Evolutionary conservation across 2,329 filamentous ascomycete species (phyloP), one percentile per base, ranked within the genome.

Genomic region (Paecilomyces formosus): DNA sequence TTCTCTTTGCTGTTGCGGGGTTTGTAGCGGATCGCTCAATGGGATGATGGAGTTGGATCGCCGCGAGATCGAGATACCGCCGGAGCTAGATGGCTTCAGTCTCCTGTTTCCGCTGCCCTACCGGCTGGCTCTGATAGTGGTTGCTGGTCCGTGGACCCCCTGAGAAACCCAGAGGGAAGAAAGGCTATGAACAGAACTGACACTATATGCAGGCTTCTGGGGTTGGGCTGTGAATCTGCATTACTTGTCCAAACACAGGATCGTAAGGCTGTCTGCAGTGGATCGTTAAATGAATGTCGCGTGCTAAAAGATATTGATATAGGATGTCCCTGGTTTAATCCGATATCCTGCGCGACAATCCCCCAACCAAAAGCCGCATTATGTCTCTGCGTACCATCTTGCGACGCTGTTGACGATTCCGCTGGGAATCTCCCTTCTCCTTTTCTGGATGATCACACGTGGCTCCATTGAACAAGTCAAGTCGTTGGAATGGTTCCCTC

Each of bases 151-250:
- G 82, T 67, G 31, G 53, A 57, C 28, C 26, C 55, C 18, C 49
- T 51, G 13, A 50, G 45, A 49, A 53, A 54, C 18, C 31, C 6
- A 49, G 51, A 39, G 54, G 33, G 30, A 9, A 49, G 31, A 39
- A 57, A 28, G 30, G 51, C 21, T 22, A 12, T 54, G 33, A 33
- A 13, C 45, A 51, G 60, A 55, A 58, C 55, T 52, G 22, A 55
- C 60, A 65, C 60, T 33, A 63, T 57, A 30, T 33, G 53, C 64
- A 95, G 92, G 90, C 66, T 87, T 96, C 69, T 97, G 93, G 93
- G 92, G 90, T 72, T 99, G 93, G 92, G 92, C 88, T 64, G 76
- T 89, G 66, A 97, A 97, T 78, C 85, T 97, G 49, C 92, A 97
- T 72, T 92, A 90, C 76, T 86, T 97, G 60, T 82, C 88, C 68